Percentiles rank a stretch among this genome's conserved stretches.
Evolutionary conservation across 208 protist genomes (phyloP).

Genomic region (Leptomonas pyrrhocoris): DNA sequence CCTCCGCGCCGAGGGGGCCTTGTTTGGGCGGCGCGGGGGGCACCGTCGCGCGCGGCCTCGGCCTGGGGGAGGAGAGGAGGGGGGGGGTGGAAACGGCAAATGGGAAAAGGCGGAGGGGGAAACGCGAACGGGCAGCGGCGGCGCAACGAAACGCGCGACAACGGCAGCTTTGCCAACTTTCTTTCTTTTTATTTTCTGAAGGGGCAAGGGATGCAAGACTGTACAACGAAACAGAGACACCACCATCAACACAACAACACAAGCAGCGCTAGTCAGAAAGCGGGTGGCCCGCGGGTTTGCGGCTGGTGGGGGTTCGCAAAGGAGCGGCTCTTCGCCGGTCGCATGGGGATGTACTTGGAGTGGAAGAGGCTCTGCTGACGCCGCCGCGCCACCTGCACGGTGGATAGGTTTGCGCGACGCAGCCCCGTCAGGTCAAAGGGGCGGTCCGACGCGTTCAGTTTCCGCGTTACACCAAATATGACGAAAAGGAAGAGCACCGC

Average conservation of each 20-base stretch:
- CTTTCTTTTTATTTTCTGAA: too few species aligned
- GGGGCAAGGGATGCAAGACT: background rate
- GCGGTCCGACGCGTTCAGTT: constrained; percentile 67
- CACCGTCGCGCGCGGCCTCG: too few species aligned
- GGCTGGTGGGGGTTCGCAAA: constrained; percentile 56
- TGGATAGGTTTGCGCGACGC: constrained; percentile 71
- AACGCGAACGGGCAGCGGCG: too few species aligned
- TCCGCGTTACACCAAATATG: constrained; percentile 57
- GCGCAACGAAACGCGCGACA: too few species aligned
- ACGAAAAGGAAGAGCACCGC: constrained; percentile 73
- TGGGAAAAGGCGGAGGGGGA: too few species aligned
- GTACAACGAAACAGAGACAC: constrained; percentile 1
- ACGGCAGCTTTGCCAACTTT: too few species aligned
- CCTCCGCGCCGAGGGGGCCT: too few species aligned
- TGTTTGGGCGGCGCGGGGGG: too few species aligned
- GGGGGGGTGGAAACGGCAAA: too few species aligned
- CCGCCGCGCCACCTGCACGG: constrained; percentile 72
- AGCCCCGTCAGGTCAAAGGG: constrained; percentile 66
- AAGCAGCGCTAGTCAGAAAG: constrained; percentile 46
- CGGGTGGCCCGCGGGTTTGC: constrained; percentile 39
- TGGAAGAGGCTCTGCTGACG: constrained; percentile 68
- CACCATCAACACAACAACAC: background rate
- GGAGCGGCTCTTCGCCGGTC: constrained; percentile 65
- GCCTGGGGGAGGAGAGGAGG: too few species aligned
- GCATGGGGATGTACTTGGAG: constrained; percentile 76